Conservation (phyloP, 2,329 filamentous ascomycete species). For the Scopulariopsis brevicaulis region DNA sequence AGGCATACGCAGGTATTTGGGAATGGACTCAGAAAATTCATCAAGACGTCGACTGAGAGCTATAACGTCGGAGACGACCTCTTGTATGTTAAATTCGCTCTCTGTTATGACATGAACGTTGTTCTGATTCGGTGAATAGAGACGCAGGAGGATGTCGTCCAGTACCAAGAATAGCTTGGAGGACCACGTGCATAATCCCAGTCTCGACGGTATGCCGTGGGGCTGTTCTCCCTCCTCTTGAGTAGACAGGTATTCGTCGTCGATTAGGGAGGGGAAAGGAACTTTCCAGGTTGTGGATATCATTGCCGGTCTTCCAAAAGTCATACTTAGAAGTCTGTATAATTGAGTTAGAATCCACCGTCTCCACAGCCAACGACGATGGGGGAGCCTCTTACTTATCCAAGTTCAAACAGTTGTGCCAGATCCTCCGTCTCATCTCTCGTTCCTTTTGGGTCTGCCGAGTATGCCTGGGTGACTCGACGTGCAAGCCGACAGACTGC, state of each 20-base stretch:
- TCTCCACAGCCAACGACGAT: background rate
- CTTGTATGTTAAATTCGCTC: background rate
- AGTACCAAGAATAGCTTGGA: conserved; percentile 1
- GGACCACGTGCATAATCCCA: background rate
- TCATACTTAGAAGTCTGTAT: background rate
- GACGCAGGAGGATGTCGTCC: background rate
- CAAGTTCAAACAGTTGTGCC: background rate
- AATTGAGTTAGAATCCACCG: background rate
- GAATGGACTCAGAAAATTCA: background rate
- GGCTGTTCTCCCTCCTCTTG: background rate
- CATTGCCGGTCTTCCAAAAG: conserved; percentile 1
- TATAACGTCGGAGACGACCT: background rate
- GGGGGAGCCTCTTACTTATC: background rate
- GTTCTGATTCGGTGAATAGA: background rate
- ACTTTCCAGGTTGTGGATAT: conserved; percentile 1
- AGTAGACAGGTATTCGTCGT: background rate
- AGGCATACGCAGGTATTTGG: background rate
- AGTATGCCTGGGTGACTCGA: conserved; percentile 1
- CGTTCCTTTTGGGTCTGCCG: background rate
- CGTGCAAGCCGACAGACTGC: conserved; percentile 14
- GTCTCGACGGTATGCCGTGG: background rate
- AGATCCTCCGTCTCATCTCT: conserved; percentile 1
- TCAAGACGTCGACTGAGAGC: background rate
- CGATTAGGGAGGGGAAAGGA: background rate
- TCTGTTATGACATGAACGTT: background rate